phyloP scores from a whole-genome alignment of 2,329 filamentous ascomycete species.

The Berkeleyomyces rouxiae region DNA sequence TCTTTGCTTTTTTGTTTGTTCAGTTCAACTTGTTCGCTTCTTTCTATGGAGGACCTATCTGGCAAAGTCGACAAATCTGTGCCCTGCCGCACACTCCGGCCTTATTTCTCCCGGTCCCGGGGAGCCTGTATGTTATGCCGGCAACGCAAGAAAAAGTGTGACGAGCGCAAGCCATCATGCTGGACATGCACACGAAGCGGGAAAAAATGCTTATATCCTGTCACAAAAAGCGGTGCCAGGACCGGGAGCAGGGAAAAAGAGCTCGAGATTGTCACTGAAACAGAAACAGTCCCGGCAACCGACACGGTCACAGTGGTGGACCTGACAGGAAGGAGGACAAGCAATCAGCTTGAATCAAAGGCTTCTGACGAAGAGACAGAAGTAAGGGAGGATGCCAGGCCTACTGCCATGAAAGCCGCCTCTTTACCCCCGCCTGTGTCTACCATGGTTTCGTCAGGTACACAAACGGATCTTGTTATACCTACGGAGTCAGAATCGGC shows the following conservation, averaged over 20 bases:
- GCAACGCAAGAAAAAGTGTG: conserved; percentile 22
- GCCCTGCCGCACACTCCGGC: conserved; percentile 10
- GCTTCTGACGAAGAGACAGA: not conserved
- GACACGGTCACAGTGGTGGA: not conserved
- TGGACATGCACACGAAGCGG: conserved; percentile 13
- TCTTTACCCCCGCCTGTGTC: not conserved
- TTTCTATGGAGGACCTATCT: conserved; percentile 1
- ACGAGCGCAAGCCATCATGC: conserved; percentile 19
- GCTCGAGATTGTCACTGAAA: not conserved
- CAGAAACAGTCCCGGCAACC: not conserved
- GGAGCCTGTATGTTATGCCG: conserved; percentile 20
- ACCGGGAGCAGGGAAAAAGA: not conserved
- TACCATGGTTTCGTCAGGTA: not conserved
- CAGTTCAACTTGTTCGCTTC: not conserved
- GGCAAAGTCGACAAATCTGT: conserved; percentile 3
- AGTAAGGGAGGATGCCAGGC: not conserved
- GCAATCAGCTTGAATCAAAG: not conserved
- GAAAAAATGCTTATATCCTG: conserved; percentile 9
- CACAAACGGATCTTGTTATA: not conserved
- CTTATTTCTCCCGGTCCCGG: conserved; percentile 13
- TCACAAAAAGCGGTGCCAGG: not conserved
- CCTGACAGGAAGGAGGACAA: not conserved
- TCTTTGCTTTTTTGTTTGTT: not conserved
- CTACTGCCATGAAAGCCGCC: not conserved
- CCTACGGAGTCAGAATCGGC: not conserved